These are phyloP conservation scores for Psidium guajava DNA, from an alignment of 345 rosid species.

Conservation along the genomic window DNA sequence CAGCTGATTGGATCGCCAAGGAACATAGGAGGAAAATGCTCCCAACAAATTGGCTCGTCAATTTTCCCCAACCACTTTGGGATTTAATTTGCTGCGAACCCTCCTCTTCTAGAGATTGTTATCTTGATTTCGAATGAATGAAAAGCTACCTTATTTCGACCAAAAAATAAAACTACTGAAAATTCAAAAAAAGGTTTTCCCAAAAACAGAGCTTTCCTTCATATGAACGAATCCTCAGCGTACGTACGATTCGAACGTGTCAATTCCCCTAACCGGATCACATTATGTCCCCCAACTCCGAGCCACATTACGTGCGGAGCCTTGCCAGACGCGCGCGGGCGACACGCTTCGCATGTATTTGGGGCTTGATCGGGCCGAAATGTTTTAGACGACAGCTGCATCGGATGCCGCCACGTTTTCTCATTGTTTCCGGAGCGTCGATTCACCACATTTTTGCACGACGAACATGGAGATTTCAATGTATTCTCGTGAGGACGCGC, in stretches of 20 bases:
- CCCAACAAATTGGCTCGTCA: too few relatives aligned
- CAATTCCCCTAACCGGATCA: neutral
- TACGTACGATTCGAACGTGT: neutral
- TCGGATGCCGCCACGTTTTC: neutral
- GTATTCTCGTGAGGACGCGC: neutral
- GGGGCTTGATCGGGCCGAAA: neutral
- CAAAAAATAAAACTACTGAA: too few relatives aligned
- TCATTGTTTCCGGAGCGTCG: neutral
- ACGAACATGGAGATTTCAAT: neutral
- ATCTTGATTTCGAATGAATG: too few relatives aligned
- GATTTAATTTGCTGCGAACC: too few relatives aligned
- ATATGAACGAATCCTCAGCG: too few relatives aligned
- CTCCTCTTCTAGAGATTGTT: too few relatives aligned
- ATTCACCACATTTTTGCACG: fast-evolving
- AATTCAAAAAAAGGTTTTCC: too few relatives aligned
- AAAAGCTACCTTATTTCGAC: too few relatives aligned
- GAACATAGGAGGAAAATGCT: too few relatives aligned
- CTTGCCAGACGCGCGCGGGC: neutral
- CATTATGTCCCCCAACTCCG: neutral
- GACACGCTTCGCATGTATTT: neutral
- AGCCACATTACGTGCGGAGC: neutral
- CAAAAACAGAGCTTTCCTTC: too few relatives aligned
- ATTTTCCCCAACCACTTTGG: too few relatives aligned
- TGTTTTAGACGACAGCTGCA: neutral
- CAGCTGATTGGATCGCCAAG: too few relatives aligned